phyloP scores from a whole-genome alignment of 495 filamentous ascomycete genomes.

The Amphirosellinia nigrospora region DNA sequence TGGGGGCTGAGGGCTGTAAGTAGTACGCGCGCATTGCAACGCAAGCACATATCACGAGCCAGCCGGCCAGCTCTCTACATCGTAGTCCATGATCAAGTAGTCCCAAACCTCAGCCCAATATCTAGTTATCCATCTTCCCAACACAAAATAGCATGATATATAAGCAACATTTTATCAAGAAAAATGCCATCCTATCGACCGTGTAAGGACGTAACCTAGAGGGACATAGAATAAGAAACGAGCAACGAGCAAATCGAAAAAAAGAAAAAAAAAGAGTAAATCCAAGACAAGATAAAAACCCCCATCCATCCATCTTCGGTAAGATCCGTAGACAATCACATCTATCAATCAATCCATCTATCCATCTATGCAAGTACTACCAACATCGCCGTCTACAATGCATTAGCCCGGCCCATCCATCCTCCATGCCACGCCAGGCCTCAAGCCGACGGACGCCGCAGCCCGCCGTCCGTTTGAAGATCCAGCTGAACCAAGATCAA shows the following conservation, averaged over 20 bases:
- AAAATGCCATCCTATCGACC: no score
- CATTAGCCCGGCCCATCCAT: not conserved
- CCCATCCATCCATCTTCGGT: not conserved
- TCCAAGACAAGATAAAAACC: not conserved
- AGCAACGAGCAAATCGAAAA: not conserved
- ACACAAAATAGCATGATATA: no score
- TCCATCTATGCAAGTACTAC: not conserved
- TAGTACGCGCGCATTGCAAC: not conserved
- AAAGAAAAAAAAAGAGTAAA: not conserved
- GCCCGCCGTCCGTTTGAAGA: not conserved
- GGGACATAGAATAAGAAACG: no score
- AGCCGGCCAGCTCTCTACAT: no score
- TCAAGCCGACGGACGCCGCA: not conserved
- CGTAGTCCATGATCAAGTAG: no score
- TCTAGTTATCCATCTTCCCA: no score
- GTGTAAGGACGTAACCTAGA: no score
- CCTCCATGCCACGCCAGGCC: not conserved
- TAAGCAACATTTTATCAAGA: no score
- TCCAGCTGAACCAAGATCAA: not conserved
- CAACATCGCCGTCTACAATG: not conserved
- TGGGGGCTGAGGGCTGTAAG: not conserved
- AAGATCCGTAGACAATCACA: not conserved
- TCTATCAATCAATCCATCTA: no score
- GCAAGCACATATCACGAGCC: not conserved
- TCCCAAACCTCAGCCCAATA: no score